Conservation (phyloP, 331 rosid species). For the Malus hybrid region DNA sequence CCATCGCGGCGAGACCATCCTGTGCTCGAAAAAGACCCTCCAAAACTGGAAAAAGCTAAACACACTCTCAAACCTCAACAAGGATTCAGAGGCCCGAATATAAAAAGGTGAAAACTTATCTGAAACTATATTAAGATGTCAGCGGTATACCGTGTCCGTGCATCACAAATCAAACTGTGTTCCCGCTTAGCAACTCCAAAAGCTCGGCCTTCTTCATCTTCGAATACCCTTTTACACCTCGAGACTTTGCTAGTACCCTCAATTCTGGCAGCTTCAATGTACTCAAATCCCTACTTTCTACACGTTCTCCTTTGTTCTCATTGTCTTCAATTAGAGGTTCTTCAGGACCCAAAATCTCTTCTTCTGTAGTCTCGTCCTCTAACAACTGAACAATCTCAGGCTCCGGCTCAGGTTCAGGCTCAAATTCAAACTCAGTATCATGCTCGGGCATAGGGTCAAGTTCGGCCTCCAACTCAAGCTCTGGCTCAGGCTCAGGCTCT, state of each 20-base stretch:
- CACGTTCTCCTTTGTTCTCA: constrained; percentile 9
- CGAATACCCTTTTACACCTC: constrained; percentile 71
- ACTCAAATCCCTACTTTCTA: constrained; percentile 44
- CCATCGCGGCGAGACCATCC: background rate
- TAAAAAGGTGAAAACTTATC: background rate
- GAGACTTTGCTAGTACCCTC: constrained; percentile 74
- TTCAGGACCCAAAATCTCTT: constrained; percentile 31
- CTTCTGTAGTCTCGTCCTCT: constrained; percentile 30
- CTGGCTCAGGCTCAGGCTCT: constrained; percentile 9
- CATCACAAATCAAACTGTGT: constrained; percentile 19
- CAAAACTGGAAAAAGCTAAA: background rate
- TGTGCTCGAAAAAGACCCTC: background rate
- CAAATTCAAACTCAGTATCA: constrained; percentile 17
- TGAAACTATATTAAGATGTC: constrained; percentile 4
- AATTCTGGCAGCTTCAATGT: constrained; percentile 63
- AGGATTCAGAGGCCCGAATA: constrained; percentile 8
- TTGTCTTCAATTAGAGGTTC: constrained; percentile 26
- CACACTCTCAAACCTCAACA: constrained; percentile 2
- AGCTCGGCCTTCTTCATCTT: constrained; percentile 81
- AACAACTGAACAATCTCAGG: constrained; percentile 42
- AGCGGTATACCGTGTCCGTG: background rate
- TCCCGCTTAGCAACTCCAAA: constrained; percentile 44
- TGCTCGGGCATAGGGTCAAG: constrained; percentile 27
- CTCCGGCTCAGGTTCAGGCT: constrained; percentile 26
- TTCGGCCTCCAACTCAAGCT: constrained; percentile 21